Evolutionary conservation across 1,284 basidiomycete genomes (phyloP), one percentile per base, ranked within the genome.

Genomic region (Rhizoctonia solani): DNA sequence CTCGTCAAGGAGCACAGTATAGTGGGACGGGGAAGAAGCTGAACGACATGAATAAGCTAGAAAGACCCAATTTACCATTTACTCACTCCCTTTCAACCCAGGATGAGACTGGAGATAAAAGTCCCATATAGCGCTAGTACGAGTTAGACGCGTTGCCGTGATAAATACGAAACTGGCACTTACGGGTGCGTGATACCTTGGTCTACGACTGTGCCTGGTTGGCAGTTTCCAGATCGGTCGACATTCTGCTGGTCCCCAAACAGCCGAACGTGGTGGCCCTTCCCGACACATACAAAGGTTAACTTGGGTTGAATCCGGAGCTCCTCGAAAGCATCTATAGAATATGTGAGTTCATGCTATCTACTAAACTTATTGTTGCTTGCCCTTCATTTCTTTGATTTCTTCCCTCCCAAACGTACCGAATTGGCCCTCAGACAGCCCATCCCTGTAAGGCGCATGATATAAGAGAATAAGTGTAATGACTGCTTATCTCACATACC

Each of bases 51-150:
- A 49, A 29, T 32, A 52, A 41, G 8, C 9, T 37, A 27, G 14
- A 21, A 13, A 29, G 19, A n/a, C 3, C 14, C 9, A 4, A 4
- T 21, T 19, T 11, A 41, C 19, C 25, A 37, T 16, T 19, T 29
- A 52, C 58, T 52, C 14, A 63, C 58, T 63, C 30, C 58, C 58
- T 63, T 63, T 63, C 30, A 63, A 39, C 21, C 86, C 89, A 49
- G 84, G 88, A 70, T 93, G 91, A 66, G 84, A 85, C 74, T 89
- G 87, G 0, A 91, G 79, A 72, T 92, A 93, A 75, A 89, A 93
- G 73, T 93, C 91, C 58, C 58, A 63, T 88, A 89, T 73, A 90
- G 89, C 85, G 32, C 53, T 67, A 39, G n/a, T n/a, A 3, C 19
- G 14, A 46, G 9, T 21, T 14, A 32, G 11, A 47, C 23, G 16